Evolutionary conservation across 805 yeast species (phyloP).

Genomic region (Komagataella ulmi): DNA sequence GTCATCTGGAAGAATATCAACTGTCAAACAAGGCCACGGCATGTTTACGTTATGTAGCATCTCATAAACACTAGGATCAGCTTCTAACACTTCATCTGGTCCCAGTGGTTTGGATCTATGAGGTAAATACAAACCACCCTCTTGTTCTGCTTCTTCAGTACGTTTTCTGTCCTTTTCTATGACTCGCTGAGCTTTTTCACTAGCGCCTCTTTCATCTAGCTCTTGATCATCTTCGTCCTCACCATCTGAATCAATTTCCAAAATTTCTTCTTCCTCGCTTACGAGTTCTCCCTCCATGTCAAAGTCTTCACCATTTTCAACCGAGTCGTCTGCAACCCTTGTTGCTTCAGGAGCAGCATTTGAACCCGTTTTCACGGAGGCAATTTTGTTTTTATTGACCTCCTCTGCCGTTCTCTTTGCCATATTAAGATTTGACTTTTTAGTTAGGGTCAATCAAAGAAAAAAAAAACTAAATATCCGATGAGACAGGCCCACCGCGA

Average conservation of each 20-base stretch:
- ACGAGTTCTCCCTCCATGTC: slow-evolving; percentile 72
- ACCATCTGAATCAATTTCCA: slow-evolving; percentile 50
- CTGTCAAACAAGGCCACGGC: slow-evolving; percentile 95
- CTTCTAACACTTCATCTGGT: slow-evolving; percentile 90
- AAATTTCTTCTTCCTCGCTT: slow-evolving; percentile 1
- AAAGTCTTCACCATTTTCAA: slow-evolving; percentile 25
- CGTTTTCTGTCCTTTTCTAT: slow-evolving; percentile 17
- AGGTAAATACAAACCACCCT: slow-evolving; percentile 59
- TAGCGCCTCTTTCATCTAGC: slow-evolving; percentile 66
- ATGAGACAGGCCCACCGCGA: not conserved
- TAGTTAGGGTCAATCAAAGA: slow-evolving; percentile 19
- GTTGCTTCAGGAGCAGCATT: slow-evolving; percentile 1
- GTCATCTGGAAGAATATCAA: slow-evolving; percentile 78
- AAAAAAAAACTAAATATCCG: not conserved
- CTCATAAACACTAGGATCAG: slow-evolving; percentile 91
- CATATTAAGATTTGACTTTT: slow-evolving; percentile 13
- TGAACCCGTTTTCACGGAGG: slow-evolving; percentile 10
- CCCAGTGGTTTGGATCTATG: slow-evolving; percentile 84
- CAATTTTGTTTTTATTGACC: slow-evolving; percentile 1
- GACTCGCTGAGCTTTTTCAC: slow-evolving; percentile 32
- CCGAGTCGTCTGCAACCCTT: slow-evolving; percentile 7
- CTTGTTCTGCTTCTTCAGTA: slow-evolving; percentile 21
- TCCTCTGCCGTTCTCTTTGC: slow-evolving; percentile 2
- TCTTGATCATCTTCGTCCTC: slow-evolving; percentile 92
- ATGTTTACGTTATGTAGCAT: slow-evolving; percentile 90